phyloP scores from a whole-genome alignment of 805 yeast species.

The Candida morakotiae region DNA sequence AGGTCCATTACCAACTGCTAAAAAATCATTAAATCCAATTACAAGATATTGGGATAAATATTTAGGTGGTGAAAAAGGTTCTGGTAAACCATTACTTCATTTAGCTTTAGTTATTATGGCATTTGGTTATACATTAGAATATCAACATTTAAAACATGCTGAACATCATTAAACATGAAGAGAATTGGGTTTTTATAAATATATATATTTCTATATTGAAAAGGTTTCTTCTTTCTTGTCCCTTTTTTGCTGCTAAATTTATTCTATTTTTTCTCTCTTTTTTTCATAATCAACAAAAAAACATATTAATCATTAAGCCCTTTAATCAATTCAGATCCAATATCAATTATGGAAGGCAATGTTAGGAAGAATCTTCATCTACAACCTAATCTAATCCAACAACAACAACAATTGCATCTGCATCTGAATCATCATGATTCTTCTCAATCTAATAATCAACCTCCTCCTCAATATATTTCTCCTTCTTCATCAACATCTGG shows the following conservation, averaged over 20 bases:
- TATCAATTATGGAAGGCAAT: background rate
- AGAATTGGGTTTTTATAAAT: background rate
- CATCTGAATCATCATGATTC: background rate
- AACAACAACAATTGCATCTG: background rate
- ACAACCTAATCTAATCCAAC: background rate
- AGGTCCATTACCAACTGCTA: constrained; percentile 77
- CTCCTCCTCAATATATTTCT: background rate
- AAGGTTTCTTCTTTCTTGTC: background rate
- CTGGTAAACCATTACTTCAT: constrained; percentile 81
- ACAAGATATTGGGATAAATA: constrained; percentile 82
- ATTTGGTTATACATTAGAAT: constrained; percentile 88
- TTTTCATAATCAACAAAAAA: background rate
- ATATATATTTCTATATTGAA: background rate
- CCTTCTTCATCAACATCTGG: constrained; percentile 11
- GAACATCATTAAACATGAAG: constrained; percentile 4
- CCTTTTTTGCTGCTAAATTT: background rate
- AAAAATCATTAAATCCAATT: constrained; percentile 60
- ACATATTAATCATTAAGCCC: background rate
- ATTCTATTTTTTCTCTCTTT: background rate
- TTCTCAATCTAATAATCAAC: too few species aligned
- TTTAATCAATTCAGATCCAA: background rate
- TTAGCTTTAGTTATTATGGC: constrained; percentile 62
- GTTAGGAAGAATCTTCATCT: background rate
- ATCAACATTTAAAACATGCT: constrained; percentile 64
- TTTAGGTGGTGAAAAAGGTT: constrained; percentile 79